Evolutionary conservation across 129 eudicot genomes (phyloP).

Genomic region (Chrysanthemum makinoi): DNA sequence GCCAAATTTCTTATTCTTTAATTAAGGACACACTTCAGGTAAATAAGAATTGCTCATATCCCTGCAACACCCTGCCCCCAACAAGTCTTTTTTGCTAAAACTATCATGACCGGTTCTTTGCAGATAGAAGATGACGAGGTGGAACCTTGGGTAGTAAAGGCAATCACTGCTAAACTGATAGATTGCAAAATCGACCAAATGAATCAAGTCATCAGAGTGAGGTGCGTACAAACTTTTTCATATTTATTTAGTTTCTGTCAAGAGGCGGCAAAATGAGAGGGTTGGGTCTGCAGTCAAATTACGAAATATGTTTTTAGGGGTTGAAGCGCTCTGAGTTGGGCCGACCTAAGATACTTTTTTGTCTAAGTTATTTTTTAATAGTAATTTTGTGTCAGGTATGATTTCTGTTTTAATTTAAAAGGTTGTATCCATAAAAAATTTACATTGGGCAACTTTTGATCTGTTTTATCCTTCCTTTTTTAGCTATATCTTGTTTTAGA

Average conservation of each 20-base stretch:
- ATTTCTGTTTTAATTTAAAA: neutral
- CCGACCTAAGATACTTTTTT: neutral
- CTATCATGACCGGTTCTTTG: neutral
- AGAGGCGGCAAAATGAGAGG: neutral
- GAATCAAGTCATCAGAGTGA: conserved; percentile 73
- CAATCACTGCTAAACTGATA: conserved; percentile 66
- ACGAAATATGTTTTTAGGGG: no score
- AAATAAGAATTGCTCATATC: neutral
- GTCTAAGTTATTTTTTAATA: neutral
- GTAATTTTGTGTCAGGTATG: no score
- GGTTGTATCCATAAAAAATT: neutral
- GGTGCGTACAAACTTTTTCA: conserved; percentile 34
- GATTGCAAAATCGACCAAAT: conserved; percentile 94
- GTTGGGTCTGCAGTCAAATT: neutral
- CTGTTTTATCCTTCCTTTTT: neutral
- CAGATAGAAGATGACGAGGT: conserved; percentile 84
- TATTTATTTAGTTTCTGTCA: neutral
- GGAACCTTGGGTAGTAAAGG: conserved; percentile 91
- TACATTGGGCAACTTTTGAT: neutral
- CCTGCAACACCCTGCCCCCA: neutral
- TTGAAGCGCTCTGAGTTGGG: no score
- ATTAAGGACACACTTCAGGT: conserved; percentile 77
- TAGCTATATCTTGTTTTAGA: neutral
- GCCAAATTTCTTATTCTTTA: conserved; percentile 59
- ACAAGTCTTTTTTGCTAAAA: neutral